Conservation (phyloP, 2,329 filamentous ascomycete genomes). For the Cytospora leucostoma region DNA sequence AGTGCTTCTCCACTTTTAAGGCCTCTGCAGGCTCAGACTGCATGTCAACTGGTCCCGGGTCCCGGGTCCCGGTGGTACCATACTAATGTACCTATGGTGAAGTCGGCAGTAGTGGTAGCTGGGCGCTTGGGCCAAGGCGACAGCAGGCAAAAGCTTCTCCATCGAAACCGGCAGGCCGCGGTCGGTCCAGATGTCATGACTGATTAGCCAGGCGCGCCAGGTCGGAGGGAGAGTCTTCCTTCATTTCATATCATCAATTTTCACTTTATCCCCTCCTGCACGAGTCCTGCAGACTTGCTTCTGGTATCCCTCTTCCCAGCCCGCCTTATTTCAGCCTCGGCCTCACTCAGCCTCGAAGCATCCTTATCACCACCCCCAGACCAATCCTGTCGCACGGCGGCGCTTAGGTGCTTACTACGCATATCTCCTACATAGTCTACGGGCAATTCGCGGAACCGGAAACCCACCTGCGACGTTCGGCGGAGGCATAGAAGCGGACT, state of each 20-base stretch:
- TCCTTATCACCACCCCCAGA: neutral
- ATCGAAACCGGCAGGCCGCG: neutral
- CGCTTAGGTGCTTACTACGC: too few species aligned
- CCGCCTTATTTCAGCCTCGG: neutral
- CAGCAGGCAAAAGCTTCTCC: neutral
- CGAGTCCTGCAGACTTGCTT: neutral
- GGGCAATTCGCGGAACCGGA: neutral
- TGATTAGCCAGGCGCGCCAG: neutral
- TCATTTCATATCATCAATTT: neutral
- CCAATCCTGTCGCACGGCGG: neutral
- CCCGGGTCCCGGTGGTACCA: too few species aligned
- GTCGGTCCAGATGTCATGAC: too few species aligned
- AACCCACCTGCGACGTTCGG: neutral
- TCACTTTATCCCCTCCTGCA: neutral
- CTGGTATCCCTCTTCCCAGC: neutral
- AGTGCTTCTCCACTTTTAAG: neutral
- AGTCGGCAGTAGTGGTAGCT: too few species aligned
- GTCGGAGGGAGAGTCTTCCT: neutral
- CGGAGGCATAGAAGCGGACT: neutral
- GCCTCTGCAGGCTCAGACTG: neutral
- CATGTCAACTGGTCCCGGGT: neutral
- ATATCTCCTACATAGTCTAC: neutral
- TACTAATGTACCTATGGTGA: too few species aligned
- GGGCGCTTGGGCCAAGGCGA: neutral
- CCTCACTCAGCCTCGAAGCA: neutral